These are phyloP conservation scores for Fagus sylvatica DNA, from an alignment of 306 rosid species.

Conservation along the genomic window DNA sequence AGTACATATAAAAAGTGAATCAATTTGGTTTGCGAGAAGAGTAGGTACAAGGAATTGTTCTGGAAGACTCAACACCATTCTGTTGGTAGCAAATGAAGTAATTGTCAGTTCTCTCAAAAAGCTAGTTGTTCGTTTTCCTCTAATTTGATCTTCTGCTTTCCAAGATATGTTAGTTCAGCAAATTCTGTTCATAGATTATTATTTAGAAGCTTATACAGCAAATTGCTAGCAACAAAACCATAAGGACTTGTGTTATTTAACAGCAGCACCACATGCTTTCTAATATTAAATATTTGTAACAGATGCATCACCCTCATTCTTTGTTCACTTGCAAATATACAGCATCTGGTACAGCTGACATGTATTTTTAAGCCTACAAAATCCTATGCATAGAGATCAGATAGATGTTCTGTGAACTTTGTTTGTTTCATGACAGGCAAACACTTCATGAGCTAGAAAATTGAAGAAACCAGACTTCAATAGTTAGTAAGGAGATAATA, in stretches of 20 bases:
- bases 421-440: background rate
- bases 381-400: background rate
- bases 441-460: background rate
- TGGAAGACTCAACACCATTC: background rate
- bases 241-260: background rate
- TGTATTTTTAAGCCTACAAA: background rate
- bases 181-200: background rate
- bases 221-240: no score
- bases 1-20: background rate
- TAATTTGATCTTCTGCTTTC: background rate
- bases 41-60: background rate
- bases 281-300: background rate
- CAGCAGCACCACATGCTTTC: background rate
- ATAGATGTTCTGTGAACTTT: background rate
- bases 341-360: no score
- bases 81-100: background rate
- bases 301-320: background rate
- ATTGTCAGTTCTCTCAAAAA: background rate
- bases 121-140: background rate
- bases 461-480: background rate
- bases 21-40: background rate
- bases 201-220: no score
- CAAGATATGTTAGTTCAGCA: slow-evolving; percentile 2
- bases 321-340: no score
- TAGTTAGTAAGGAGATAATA: slow-evolving; percentile 26